Evolutionary conservation across 2,329 filamentous ascomycete genomes (phyloP).

Genomic region (Colletotrichum karsti): DNA sequence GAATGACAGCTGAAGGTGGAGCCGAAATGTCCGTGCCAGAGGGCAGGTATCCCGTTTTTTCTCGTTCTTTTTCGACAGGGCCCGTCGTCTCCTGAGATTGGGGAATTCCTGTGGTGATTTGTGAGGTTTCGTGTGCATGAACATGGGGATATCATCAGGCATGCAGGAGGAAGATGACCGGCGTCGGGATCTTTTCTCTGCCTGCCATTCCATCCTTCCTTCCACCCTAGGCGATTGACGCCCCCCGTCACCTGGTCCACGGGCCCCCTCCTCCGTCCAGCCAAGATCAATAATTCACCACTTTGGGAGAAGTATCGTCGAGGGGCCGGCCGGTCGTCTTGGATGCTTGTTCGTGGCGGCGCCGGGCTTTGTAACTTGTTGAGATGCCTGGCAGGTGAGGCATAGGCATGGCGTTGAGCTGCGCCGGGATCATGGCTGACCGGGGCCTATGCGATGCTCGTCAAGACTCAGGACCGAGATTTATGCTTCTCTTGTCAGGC

Average conservation of each 20-base stretch:
- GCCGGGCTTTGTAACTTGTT: neutral
- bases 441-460: neutral
- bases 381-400: neutral
- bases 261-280: neutral
- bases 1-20: slow-evolving; percentile 24
- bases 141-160: neutral
- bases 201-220: neutral
- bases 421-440: neutral
- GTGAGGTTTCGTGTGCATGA: too few relatives aligned
- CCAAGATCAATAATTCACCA: slow-evolving; percentile 1
- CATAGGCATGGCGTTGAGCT: neutral
- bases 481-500: slow-evolving; percentile 8
- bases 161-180: neutral
- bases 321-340: neutral
- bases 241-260: slow-evolving; percentile 9
- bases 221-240: neutral
- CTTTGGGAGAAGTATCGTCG: neutral
- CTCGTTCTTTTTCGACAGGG: too few relatives aligned
- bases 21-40: slow-evolving; percentile 8
- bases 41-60: neutral
- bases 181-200: neutral
- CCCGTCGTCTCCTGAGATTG: too few relatives aligned
- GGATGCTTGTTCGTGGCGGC: neutral
- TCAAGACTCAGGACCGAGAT: neutral
- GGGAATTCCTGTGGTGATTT: too few relatives aligned